phyloP scores from a whole-genome alignment of 331 rosid genomes.

The Quercus tomentella region DNA sequence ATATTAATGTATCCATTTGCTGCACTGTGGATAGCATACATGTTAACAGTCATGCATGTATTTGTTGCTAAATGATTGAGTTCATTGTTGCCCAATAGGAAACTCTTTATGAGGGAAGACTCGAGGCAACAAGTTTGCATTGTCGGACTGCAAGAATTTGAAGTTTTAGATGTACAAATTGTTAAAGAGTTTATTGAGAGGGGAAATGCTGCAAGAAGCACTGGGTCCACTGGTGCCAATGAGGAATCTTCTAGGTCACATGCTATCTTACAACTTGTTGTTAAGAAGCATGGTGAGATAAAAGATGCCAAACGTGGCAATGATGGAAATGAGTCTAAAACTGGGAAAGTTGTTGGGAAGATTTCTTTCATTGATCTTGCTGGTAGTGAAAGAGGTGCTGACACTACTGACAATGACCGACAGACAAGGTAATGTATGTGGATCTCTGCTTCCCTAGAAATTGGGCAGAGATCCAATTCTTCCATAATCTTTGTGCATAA shows the following conservation, averaged over 20 bases:
- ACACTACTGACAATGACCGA: constrained; percentile 98
- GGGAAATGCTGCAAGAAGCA: constrained; percentile 96
- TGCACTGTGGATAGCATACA: constrained; percentile 4
- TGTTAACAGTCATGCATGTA: not conserved
- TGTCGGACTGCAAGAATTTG: constrained; percentile 99
- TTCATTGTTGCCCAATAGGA: constrained; percentile 44
- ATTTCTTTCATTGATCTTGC: constrained; percentile 98
- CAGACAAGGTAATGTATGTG: constrained; percentile 72
- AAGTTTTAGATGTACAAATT: constrained; percentile 87
- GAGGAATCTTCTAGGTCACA: constrained; percentile 99
- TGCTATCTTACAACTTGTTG: constrained; percentile 86
- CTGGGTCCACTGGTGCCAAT: constrained; percentile 98
- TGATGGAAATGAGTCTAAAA: constrained; percentile 78
- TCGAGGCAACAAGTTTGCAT: constrained; percentile 98
- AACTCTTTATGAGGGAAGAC: constrained; percentile 99
- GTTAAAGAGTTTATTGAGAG: constrained; percentile 91
- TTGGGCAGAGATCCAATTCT: not conserved
- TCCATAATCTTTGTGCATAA: not conserved
- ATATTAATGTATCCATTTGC: not conserved
- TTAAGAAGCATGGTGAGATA: constrained; percentile 82
- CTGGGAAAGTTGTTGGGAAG: constrained; percentile 91
- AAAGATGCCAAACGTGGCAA: constrained; percentile 71
- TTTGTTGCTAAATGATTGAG: constrained; percentile 19
- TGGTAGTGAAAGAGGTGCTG: constrained; percentile 99
- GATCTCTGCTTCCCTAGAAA: not conserved